Evolutionary conservation across 768 basidiomycete genomes (phyloP), one percentile per base, ranked within the genome.

Genomic region (Omphalotus guepiniiformis): DNA sequence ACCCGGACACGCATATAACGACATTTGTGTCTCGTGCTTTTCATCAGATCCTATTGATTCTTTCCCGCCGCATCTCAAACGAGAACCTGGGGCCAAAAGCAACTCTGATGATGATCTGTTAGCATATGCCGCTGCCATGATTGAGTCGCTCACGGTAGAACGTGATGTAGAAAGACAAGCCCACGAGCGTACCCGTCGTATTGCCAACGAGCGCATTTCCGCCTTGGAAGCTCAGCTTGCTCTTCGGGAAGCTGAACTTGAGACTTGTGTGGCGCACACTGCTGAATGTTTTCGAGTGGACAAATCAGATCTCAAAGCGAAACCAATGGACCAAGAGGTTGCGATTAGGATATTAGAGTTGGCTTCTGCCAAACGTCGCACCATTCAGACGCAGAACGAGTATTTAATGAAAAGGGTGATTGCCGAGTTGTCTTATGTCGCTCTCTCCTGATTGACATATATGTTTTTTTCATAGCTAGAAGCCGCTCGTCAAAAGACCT

Each of bases 171-270:
- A 81, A 54, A 69, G 71, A 2, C 54, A 55, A 34, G 70, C 70
- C 0, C 78, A 79, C 53, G 54, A 52, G 8, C 61, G 61, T n/a
- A 73, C 68, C 1, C 64, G 63, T 7, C 60, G 69, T 15, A 62
- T 66, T 2, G 66, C 71, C 0, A 73, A 75, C 39, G 55, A 61
- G 1, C 68, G 71, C 39, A 68, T 78, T 19, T 58, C 68, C 4
- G 60, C 64, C 15, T 66, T 85, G 2, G 70, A 76, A 48, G 79
- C 80, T 0, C 73, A 74, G 58, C 58, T 85, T 4, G 76, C 80
- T 0, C 71, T 74, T 4, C 68, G 80, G n/a, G 82, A 83, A 37
- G 72, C 72, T 0, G 77, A 82, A 53, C 64, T 83, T 4, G 77
- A 78, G 53, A 55, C 55, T 2, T 65, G 59, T 47, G 49, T 67